These are phyloP conservation scores for Penstemon barbatus DNA, from an alignment of 257 asterid genomes.

Conservation along the genomic window DNA sequence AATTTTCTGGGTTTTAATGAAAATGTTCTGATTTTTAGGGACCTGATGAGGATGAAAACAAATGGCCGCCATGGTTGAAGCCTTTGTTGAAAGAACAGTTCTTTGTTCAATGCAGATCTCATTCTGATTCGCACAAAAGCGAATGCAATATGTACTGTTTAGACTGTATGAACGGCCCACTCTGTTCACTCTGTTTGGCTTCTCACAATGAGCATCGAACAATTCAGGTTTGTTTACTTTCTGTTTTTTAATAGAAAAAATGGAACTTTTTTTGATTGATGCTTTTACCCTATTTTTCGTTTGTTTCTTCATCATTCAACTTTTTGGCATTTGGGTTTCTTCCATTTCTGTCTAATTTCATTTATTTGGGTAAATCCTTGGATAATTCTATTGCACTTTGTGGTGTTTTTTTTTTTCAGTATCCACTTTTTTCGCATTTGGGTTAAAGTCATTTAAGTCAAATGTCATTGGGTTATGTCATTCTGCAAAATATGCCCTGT, in stretches of 20 bases:
- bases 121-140: conserved; percentile 56
- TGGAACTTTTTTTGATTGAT: too few relatives aligned
- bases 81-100: conserved; percentile 48
- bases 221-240: conserved; percentile 45
- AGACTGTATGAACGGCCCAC: conserved; percentile 57
- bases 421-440: conserved; percentile 14
- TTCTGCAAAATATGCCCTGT: background rate
- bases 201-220: conserved; percentile 57
- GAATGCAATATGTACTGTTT: conserved; percentile 70
- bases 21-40: conserved; percentile 39
- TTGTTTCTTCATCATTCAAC: too few relatives aligned
- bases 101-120: conserved; percentile 58
- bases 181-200: conserved; percentile 55
- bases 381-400: too few relatives aligned
- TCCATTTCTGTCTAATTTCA: background rate
- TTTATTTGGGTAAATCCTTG: too few relatives aligned
- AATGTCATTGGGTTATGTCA: background rate
- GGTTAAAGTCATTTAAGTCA: conserved; percentile 27
- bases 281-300: too few relatives aligned
- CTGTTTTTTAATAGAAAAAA: too few relatives aligned
- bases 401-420: too few relatives aligned
- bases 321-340: background rate
- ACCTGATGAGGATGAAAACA: conserved; percentile 61
- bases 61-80: conserved; percentile 67
- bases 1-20: background rate